phyloP scores from a whole-genome alignment of 2,329 filamentous ascomycete species.

The Blastomyces silverae region DNA sequence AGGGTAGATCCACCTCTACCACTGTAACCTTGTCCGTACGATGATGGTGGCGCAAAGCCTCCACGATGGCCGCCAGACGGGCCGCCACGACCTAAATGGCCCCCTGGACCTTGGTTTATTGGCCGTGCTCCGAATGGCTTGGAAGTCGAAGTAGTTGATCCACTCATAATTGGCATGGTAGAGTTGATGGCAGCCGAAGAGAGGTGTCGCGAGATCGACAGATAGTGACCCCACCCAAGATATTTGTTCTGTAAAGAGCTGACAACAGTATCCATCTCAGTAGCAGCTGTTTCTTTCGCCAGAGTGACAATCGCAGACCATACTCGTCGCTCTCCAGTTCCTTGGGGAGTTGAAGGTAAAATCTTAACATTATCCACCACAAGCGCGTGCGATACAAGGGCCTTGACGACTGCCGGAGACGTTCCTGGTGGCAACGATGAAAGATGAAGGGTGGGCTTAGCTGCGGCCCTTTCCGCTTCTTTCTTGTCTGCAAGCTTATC shows the following conservation, averaged over 20 bases:
- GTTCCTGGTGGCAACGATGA: slow-evolving; percentile 49
- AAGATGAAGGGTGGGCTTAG: slow-evolving; percentile 51
- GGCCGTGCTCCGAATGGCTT: slow-evolving; percentile 74
- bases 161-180: slow-evolving; percentile 44
- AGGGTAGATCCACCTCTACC: slow-evolving; percentile 47
- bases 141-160: slow-evolving; percentile 46
- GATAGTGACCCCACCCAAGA: slow-evolving; percentile 73
- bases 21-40: slow-evolving; percentile 51
- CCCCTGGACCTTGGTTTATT: slow-evolving; percentile 46
- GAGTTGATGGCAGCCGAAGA: slow-evolving; percentile 64
- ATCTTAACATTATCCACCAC: slow-evolving; percentile 68
- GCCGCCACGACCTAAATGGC: slow-evolving; percentile 45
- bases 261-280: slow-evolving; percentile 74
- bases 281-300: slow-evolving; percentile 70
- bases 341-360: slow-evolving; percentile 48
- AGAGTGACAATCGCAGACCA: slow-evolving; percentile 73
- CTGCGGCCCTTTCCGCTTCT: slow-evolving; percentile 43
- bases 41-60: slow-evolving; percentile 69
- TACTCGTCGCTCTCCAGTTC: slow-evolving; percentile 57
- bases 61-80: slow-evolving; percentile 48
- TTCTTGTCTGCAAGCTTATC: slow-evolving; percentile 37
- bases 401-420: slow-evolving; percentile 46
- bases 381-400: slow-evolving; percentile 49
- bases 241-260: slow-evolving; percentile 75
- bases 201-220: slow-evolving; percentile 73